Evolutionary conservation across 768 basidiomycete species (phyloP).

Genomic region (Daedaleopsis sinensis): DNA sequence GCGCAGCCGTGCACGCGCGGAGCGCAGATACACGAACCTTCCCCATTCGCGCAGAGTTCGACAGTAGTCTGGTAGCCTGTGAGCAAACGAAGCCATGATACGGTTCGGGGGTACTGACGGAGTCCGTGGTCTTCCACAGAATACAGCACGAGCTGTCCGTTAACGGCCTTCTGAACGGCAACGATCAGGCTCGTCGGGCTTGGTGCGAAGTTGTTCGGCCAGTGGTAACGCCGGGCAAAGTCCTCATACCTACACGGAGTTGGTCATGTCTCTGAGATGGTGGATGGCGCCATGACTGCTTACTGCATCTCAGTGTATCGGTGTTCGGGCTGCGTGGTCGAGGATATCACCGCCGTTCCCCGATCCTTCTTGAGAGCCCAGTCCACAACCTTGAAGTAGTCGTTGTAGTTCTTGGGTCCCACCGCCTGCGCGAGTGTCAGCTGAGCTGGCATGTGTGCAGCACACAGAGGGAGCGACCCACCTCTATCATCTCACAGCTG

Average conservation of each 20-base stretch:
- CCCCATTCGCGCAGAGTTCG: slow-evolving; percentile 32
- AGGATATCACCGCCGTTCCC: slow-evolving; percentile 32
- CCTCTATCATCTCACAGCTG: slow-evolving; percentile 52
- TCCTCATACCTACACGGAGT: slow-evolving; percentile 26
- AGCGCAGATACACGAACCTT: slow-evolving; percentile 21
- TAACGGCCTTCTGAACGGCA: slow-evolving; percentile 19
- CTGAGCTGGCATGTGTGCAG: background rate
- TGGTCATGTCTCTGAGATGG: background rate
- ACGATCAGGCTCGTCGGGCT: slow-evolving; percentile 24
- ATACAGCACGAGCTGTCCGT: slow-evolving; percentile 27
- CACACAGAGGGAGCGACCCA: slow-evolving; percentile 22
- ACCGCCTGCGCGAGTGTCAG: slow-evolving; percentile 29
- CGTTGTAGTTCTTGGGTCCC: slow-evolving; percentile 37
- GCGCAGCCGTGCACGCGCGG: too few species aligned
- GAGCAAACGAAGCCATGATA: slow-evolving; percentile 4
- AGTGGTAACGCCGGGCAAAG: slow-evolving; percentile 33
- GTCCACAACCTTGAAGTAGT: slow-evolving; percentile 40
- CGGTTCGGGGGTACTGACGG: slow-evolving; percentile 15
- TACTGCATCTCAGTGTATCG: slow-evolving; percentile 27
- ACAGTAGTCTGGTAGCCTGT: slow-evolving; percentile 29
- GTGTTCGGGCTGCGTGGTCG: slow-evolving; percentile 31
- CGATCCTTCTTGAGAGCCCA: slow-evolving; percentile 42
- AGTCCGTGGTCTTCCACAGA: slow-evolving; percentile 25
- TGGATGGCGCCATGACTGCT: background rate
- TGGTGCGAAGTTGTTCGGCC: slow-evolving; percentile 31